A percentile compares a stretch with the other conserved stretches of the same genome.
Conservation (phyloP, 352 stramenopile genomes). For the Thalassiosira delicatula region DNA sequence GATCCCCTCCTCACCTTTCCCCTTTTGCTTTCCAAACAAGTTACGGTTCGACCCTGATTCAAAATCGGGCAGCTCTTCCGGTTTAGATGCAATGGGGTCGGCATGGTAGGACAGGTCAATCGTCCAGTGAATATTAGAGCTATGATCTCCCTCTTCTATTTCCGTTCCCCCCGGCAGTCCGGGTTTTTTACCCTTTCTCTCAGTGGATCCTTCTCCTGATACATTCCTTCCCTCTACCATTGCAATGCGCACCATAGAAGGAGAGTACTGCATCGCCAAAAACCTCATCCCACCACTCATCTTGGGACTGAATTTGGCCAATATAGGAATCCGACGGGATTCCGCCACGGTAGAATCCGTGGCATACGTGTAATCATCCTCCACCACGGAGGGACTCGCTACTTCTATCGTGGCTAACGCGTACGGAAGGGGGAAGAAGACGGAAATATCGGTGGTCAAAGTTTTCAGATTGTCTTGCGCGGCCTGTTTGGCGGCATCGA, state of each 20-base stretch:
- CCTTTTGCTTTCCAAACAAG: conserved; percentile 12
- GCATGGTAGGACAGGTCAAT: conserved; percentile 40
- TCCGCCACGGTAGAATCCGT: not conserved
- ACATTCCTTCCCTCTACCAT: conserved; percentile 18
- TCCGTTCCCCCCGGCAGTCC: too few relatives aligned
- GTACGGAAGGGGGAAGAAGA: conserved; percentile 29
- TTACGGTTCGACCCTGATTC: not conserved
- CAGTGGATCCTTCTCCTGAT: too few relatives aligned
- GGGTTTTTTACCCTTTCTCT: too few relatives aligned
- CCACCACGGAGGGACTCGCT: not conserved
- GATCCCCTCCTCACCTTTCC: conserved; percentile 21
- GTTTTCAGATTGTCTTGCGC: conserved; percentile 23
- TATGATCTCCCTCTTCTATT: not conserved
- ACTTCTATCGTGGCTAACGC: conserved; percentile 39
- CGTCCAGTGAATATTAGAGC: conserved; percentile 44
- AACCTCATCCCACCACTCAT: conserved; percentile 41
- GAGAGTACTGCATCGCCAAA: conserved; percentile 50
- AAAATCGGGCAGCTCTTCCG: conserved; percentile 25
- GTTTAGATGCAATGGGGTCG: conserved; percentile 18
- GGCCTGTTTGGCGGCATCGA: conserved; percentile 39
- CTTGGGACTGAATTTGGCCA: conserved; percentile 53
- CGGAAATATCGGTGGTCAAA: conserved; percentile 34
- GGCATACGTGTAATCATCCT: conserved; percentile 12
- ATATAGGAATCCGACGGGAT: conserved; percentile 36
- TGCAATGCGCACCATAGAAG: conserved; percentile 37